phyloP scores from a whole-genome alignment of 2,329 filamentous ascomycete species.

The Helicocarpus griseus region DNA sequence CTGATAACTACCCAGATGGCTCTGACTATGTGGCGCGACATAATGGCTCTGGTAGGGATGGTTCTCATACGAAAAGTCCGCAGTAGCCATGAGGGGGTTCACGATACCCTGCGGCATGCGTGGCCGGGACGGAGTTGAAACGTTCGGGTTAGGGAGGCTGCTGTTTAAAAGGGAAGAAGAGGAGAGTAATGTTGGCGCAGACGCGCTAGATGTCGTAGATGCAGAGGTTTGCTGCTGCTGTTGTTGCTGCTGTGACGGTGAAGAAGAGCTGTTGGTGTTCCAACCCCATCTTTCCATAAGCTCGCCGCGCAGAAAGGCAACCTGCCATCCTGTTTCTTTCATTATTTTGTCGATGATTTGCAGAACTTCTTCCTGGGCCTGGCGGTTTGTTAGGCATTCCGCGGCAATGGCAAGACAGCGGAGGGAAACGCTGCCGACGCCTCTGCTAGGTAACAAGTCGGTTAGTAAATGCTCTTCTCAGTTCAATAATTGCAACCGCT shows the following conservation, averaged over 20 bases:
- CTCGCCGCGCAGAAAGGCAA: slow-evolving; percentile 61
- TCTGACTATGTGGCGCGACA: slow-evolving; percentile 54
- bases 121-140: slow-evolving; percentile 22
- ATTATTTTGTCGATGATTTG: slow-evolving; percentile 66
- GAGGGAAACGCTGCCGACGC: slow-evolving; percentile 68
- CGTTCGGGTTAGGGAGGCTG: slow-evolving; percentile 15
- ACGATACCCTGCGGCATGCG: slow-evolving; percentile 41
- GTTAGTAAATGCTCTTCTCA: no score
- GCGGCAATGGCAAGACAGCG: slow-evolving; percentile 70
- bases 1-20: slow-evolving; percentile 15
- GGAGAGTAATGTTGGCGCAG: slow-evolving; percentile 4
- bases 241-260: slow-evolving; percentile 26
- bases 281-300: slow-evolving; percentile 72
- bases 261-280: slow-evolving; percentile 37
- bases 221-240: slow-evolving; percentile 16
- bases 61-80: slow-evolving; percentile 67
- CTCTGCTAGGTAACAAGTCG: no score
- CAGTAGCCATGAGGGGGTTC: slow-evolving; percentile 61
- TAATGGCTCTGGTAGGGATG: slow-evolving; percentile 78
- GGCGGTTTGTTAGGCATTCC: slow-evolving; percentile 56
- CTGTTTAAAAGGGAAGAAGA: slow-evolving; percentile 14
- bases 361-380: slow-evolving; percentile 73
- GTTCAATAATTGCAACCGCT: no score
- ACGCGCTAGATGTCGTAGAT: slow-evolving; percentile 4
- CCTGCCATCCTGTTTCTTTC: slow-evolving; percentile 67